A percentile compares a stretch with the other conserved stretches of the same genome.
Evolutionary conservation across 805 yeast species (phyloP).

Genomic region (Brettanomyces nanus): DNA sequence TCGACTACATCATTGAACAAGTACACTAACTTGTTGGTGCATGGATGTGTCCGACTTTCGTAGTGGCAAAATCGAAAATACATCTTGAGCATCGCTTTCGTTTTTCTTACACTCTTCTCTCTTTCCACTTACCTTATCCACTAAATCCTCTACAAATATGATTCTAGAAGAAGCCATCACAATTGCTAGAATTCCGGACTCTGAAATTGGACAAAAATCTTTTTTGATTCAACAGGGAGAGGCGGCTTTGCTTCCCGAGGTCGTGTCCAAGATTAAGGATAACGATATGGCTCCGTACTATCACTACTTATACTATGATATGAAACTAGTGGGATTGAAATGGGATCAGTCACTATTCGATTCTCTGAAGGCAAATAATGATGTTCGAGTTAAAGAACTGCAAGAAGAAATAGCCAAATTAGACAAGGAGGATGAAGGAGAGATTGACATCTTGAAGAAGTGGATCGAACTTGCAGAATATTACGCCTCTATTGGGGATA

Average conservation of each 20-base stretch:
- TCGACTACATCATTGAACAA: too few species aligned
- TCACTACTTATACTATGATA: slow-evolving; percentile 49
- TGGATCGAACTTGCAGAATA: slow-evolving; percentile 81
- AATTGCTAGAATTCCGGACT: slow-evolving; percentile 66
- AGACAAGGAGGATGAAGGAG: slow-evolving; percentile 75
- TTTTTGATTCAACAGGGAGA: slow-evolving; percentile 41
- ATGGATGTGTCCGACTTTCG: too few species aligned
- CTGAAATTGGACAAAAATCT: slow-evolving; percentile 71
- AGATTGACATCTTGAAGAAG: slow-evolving; percentile 67
- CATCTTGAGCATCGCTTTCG: too few species aligned
- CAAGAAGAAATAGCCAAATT: slow-evolving; percentile 45
- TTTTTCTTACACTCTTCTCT: too few species aligned
- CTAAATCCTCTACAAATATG: too few species aligned
- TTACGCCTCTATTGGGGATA: slow-evolving; percentile 80
- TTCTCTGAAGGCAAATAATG: slow-evolving; percentile 44
- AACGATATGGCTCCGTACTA: slow-evolving; percentile 80
- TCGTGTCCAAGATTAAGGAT: slow-evolving; percentile 46
- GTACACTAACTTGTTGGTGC: too few species aligned
- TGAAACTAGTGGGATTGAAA: slow-evolving; percentile 29
- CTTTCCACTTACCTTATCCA: too few species aligned
- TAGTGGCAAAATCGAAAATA: too few species aligned
- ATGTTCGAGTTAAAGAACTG: slow-evolving; percentile 43
- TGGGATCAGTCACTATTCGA: slow-evolving; percentile 58
- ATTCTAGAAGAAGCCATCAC: slow-evolving; percentile 7
- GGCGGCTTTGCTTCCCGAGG: slow-evolving; percentile 31